Base-by-base conservation (phyloP, 2,329 filamentous ascomycete species). In the Rutstroemia sp. region DNA sequence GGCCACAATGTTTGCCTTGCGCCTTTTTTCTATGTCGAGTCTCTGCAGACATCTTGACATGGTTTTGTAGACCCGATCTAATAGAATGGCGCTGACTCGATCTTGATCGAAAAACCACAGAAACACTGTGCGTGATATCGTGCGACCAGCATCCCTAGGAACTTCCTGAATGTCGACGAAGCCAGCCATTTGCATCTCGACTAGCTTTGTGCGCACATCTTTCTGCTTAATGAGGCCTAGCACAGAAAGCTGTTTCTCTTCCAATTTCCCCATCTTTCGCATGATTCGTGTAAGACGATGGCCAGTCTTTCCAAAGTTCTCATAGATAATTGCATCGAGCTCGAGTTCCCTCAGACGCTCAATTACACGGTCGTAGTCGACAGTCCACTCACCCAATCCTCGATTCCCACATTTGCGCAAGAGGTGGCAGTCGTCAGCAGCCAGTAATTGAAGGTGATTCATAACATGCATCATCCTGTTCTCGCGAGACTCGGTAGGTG, bases 91-190 rank as follows among this genome's bases (percentile, higher is more conserved):
- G 49, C 85, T 76, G 6, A 87, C 86, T 48, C 88, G 82, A 47
- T 90, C 83, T 10, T 81, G 76, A 68, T 97, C 92, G 71, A 90
- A 95, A 76, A 84, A 96, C 86, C 92, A 96, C 56, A 97, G 82
- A 70, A 92, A 97, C 23, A 96, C 80, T 0, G 91, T 95, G 52
- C 90, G 84, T 60, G 86, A 88, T 0, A 92, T 89, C 64, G 88
- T 82, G 36, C 91, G 86, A 60, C 85, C 86, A 62, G 87, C 87
- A 66, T 97, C 92, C 62, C 89, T 88, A 0, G 94, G 94, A 0
- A 99, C 87, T 73, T 99, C 94, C 70, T 99, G 94, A 5, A 95
- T 83, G 63, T 97, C 90, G 12, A 96, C 83, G 59, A 94, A 86
- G 2, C 94, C 92, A 17, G 84, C 84, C 70, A 90, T 85, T 64